Evolutionary conservation across 2,329 filamentous ascomycete genomes (phyloP), one percentile per base, ranked within the genome.

Genomic region (Nemania sp.): DNA sequence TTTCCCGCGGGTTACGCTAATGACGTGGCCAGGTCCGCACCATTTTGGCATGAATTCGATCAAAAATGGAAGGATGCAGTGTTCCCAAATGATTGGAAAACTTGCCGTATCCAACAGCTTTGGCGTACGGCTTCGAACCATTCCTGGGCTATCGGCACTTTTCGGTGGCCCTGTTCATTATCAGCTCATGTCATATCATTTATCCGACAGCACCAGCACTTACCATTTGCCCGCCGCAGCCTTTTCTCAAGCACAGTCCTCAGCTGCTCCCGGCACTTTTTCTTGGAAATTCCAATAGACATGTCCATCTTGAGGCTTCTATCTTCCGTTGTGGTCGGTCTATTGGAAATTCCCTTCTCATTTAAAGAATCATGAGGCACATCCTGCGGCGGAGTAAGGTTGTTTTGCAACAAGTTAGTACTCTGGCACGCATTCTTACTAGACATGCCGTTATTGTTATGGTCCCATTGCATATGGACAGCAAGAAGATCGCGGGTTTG

Each of bases 21-120:
- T 66, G 42, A 72, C 67, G 46, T 77, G 72, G 6, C 69, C 68
- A 0, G 71, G 67, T 0, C 73, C 73, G 39, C 73, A 69, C 74
- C 73, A 77, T 28, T 68, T 69, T 2, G 74, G 74, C 24, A 77
- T 60, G 46, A 75, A 72, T 37, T 75, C 71, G 43, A 69, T 60
- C 0, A 77, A 66, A 50, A 77, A 77, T 3, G 75, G 75, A 1
- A 77, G 70, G 2, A 77, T 65, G 8, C 69, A 66, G 36, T 77
- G 74, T 44, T 77, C 75, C 66, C 74, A 77, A 4, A 75, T 56
- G 0, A 76, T 49, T 0, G 74, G 69, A 48, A 77, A 77, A 49
- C 63, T 71, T 0, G 70, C 66, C 1, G 63, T 63, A 26, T 75
- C 74, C 34, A 70, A 40, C 11, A 67, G 59, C 12, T 60, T 66